Base-by-base conservation (phyloP, 257 asterid genomes). In the Nicotiana attenuata region DNA sequence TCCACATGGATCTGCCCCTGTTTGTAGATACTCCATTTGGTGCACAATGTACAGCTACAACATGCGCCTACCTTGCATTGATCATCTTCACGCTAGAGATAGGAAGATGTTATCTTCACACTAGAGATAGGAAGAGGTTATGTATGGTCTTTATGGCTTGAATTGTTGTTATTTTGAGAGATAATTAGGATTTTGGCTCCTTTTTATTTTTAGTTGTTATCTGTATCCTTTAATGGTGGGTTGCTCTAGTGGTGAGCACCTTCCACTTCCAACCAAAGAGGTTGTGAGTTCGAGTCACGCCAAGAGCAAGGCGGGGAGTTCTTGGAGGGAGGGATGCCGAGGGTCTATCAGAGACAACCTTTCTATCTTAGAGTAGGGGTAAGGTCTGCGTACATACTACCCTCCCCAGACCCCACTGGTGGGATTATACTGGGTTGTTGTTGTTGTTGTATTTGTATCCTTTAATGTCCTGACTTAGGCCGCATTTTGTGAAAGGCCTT, bases 401-500 rank as follows among this genome's bases (percentile, higher is more conserved):
- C 31, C 31, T 28, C 31, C 31, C 31, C 31, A 28, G 3, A 28
- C 31, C 5, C 33, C 33, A 29, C 33, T 29, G 0, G 5, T 29
- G 5, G 33, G 5, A 29, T 29, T 29, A 29, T 29, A 29, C 33
- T 29, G 29, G 29, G 28, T 26, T 26, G 28, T 26, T 26, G 28
- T 28, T 28, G 52, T 2, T 50, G 45, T 75, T 75, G 29, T 28
- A 47, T 24, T 16, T 50, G 26, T 31, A 75, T 75, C 41, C 26
- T 75, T 75, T 16, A 15, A 15, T 75, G 41, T 38, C 41, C 63
- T 75, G 38, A 50, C 16, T 75, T 50, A 26, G 79, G 9, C 79
- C 15, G 50, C 45, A 50, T 75, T 75, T 75, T 75, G 63, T 75
- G 63, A 50, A 75, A 50, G 79, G 79, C 50, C 20, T 71, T 71